These are phyloP conservation scores for Plectranthus barbatus DNA, from an alignment of 257 asterid genomes.

Conservation along the genomic window DNA sequence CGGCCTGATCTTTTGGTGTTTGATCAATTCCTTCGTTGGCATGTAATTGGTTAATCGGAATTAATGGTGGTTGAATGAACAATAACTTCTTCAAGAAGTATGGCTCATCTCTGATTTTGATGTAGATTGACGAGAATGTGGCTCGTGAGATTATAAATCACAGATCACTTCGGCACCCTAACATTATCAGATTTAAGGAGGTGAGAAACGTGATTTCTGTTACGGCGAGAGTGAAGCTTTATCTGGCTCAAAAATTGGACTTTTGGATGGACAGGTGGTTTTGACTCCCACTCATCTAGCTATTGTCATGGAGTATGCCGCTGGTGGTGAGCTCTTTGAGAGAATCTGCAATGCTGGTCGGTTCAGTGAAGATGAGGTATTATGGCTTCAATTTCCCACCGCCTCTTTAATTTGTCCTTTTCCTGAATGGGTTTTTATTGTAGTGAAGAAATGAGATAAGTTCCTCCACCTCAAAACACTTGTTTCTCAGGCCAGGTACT, in stretches of 20 bases:
- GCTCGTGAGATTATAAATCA: constrained; percentile 93
- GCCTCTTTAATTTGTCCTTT: background rate
- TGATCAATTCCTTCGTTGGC: background rate
- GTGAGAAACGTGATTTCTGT: constrained; percentile 23
- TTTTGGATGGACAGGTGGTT: constrained; percentile 46
- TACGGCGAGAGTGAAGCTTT: background rate
- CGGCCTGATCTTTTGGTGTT: constrained; percentile 7
- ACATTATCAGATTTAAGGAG: constrained; percentile 84
- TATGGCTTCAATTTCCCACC: background rate
- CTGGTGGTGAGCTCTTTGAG: constrained; percentile 95
- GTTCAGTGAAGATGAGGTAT: constrained; percentile 94
- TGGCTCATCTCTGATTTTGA: constrained; percentile 3
- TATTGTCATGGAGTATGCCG: constrained; percentile 94
- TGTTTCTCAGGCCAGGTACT: constrained; percentile 74
- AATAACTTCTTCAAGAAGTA: background rate
- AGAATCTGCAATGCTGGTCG: constrained; percentile 95
- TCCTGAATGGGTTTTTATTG: background rate
- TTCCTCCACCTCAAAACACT: constrained; percentile 4
- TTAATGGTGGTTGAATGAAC: constrained; percentile 6
- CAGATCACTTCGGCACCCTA: constrained; percentile 79
- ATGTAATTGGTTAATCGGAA: background rate
- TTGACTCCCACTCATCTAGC: constrained; percentile 87
- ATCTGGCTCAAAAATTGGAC: constrained; percentile 11
- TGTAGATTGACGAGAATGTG: constrained; percentile 86
- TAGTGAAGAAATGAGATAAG: background rate